Percentiles rank a stretch among this genome's conserved stretches.
These are phyloP conservation scores for Macrophomina pseudophaseolina DNA, from an alignment of 2,329 filamentous ascomycete genomes.

Conservation along the genomic window DNA sequence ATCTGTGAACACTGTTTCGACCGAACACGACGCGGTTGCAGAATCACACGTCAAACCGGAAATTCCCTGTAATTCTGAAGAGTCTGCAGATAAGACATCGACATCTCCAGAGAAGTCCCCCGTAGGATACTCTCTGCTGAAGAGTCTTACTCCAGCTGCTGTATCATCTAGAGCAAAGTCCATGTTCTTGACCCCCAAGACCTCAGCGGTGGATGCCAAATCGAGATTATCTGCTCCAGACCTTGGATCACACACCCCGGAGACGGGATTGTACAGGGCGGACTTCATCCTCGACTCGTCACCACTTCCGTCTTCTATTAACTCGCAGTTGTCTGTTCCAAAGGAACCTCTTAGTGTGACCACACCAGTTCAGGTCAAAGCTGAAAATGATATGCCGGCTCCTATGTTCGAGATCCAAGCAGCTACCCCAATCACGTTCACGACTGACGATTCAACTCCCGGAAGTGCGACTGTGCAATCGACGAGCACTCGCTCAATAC, in stretches of 20 bases:
- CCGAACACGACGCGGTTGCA: background rate
- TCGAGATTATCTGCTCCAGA: slow-evolving; percentile 15
- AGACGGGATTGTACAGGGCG: background rate
- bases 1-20: slow-evolving; percentile 3
- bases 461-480: slow-evolving; percentile 25
- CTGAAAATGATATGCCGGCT: background rate
- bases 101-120: background rate
- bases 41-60: slow-evolving; percentile 32
- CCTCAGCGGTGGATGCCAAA: slow-evolving; percentile 9
- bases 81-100: slow-evolving; percentile 1
- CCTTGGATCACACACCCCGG: background rate
- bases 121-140: slow-evolving; percentile 6
- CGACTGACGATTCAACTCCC: slow-evolving; percentile 16
- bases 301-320: background rate
- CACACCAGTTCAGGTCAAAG: background rate
- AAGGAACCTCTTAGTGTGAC: background rate
- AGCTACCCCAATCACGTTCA: slow-evolving; percentile 12
- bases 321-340: background rate
- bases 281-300: background rate
- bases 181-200: slow-evolving; percentile 16
- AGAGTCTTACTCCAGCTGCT: background rate
- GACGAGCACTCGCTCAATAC: slow-evolving; percentile 16
- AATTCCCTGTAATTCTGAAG: slow-evolving; percentile 10
- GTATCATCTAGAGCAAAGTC: slow-evolving; percentile 14
- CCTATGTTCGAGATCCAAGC: slow-evolving; percentile 14